phyloP scores from a whole-genome alignment of 2,329 filamentous ascomycete species.

The Delphinella strobiligena region DNA sequence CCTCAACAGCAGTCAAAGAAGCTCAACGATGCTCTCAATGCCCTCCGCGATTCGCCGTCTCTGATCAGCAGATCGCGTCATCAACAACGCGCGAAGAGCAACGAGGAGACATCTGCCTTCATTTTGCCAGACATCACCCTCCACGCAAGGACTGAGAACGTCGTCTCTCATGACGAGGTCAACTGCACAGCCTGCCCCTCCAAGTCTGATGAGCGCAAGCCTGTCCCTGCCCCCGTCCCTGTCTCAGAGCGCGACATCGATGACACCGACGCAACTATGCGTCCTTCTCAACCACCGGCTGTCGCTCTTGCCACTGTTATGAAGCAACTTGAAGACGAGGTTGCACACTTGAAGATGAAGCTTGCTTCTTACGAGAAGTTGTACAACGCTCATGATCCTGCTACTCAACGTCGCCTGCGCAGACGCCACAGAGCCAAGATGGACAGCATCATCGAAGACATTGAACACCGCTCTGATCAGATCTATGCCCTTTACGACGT shows the following conservation, averaged over 20 bases:
- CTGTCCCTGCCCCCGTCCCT: slow-evolving; percentile 28
- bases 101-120: slow-evolving; percentile 54
- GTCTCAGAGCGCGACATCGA: slow-evolving; percentile 24
- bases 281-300: slow-evolving; percentile 53
- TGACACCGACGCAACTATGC: slow-evolving; percentile 47
- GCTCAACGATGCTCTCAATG: no score
- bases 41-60: no score
- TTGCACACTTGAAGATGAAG: slow-evolving; percentile 61
- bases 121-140: slow-evolving; percentile 53
- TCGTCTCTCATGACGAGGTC: slow-evolving; percentile 34
- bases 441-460: slow-evolving; percentile 46
- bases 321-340: slow-evolving; percentile 69
- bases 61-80: no score
- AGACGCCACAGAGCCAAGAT: slow-evolving; percentile 50
- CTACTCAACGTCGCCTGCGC: slow-evolving; percentile 52
- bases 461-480: slow-evolving; percentile 65
- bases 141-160: slow-evolving; percentile 14
- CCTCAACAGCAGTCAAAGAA: no score
- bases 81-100: no score
- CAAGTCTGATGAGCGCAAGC: slow-evolving; percentile 22
- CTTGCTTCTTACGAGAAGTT: slow-evolving; percentile 48
- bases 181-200: slow-evolving; percentile 44
- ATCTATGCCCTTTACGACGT: slow-evolving; percentile 78
- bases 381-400: slow-evolving; percentile 56
- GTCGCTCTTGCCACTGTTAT: slow-evolving; percentile 71